Evolutionary conservation across 495 filamentous ascomycete species (phyloP), one percentile per base, ranked within the genome.

Genomic region (Neurospora tetrasperma): DNA sequence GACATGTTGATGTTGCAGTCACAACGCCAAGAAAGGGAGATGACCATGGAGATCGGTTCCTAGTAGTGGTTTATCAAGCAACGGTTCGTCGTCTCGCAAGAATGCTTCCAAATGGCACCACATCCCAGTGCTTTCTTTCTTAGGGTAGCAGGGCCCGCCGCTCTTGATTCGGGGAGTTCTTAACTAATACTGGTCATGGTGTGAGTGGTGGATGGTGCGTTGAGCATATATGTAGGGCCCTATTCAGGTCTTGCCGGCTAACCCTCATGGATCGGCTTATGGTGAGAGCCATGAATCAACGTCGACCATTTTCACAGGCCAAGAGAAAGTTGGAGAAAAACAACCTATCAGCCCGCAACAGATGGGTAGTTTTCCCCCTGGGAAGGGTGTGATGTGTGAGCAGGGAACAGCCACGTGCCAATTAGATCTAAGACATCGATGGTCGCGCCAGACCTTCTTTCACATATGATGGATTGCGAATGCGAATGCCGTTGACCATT

Each of bases 361-460:
- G 12, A 66, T 66, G 27, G 27, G 54, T 66, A 66, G 54, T 66
- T 66, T 27, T 31, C 18, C 54, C 48, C 54, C 54, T 66, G 54
- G 54, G 54, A 66, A 66, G 54, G 54, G 54, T 66, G 27, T 66
- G 54, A 66, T 66, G 35, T 66, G 54, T 66, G 54, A 66, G 54
- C 54, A 66, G 54, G 54, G 54, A 66, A 66, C 54, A 66, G 54
- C 54, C 54, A 66, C 54, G 54, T 66, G 54, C 54, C 54, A 66
- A 31, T 43, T 43, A 18, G 42, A 43, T 43, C 54, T 66, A 66
- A 66, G 54, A 66, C 54, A 66, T 38, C 5, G 35, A 38, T 18
- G 54, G 27, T 18, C 54, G 54, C 54, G 14, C 35, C 54, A 66
- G 54, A 66, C 14, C 54, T 31, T 66, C 54, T 66, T 66, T 66